Conservation (phyloP, 1,284 basidiomycete species). For the Irpex lacteus region DNA sequence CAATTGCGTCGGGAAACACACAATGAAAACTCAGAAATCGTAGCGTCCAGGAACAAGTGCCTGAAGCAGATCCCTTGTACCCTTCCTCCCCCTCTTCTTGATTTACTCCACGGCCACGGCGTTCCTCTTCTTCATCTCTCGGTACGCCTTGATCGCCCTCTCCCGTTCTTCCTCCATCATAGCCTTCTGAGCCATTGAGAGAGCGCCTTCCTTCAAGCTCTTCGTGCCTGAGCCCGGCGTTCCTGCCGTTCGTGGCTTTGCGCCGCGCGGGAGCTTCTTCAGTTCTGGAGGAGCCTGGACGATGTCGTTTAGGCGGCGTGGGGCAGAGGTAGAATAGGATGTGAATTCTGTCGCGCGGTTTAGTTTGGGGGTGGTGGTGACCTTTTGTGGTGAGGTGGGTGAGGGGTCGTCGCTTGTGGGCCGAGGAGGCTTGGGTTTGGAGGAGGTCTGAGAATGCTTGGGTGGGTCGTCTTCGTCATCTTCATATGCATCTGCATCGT, state of each 20-base stretch:
- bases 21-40: too few species aligned
- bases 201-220: conserved; percentile 39
- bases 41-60: too few species aligned
- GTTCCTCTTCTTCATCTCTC: conserved; percentile 58
- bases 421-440: conserved; percentile 11
- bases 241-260: conserved; percentile 20
- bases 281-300: conserved; percentile 61
- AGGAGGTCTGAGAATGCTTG: conserved; percentile 5
- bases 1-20: too few species aligned
- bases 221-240: conserved; percentile 16
- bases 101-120: background rate
- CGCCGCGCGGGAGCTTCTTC: conserved; percentile 41
- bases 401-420: conserved; percentile 3
- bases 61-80: background rate
- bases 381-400: conserved; percentile 12
- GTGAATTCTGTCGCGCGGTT: conserved; percentile 53
- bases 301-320: conserved; percentile 67
- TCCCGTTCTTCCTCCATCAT: conserved; percentile 76
- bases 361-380: conserved; percentile 24
- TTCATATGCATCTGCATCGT: conserved; percentile 3
- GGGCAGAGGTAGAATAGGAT: conserved; percentile 49
- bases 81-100: background rate
- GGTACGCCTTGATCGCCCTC: conserved; percentile 61
- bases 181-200: conserved; percentile 71
- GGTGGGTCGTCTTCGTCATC: conserved; percentile 9